Percentiles rank a stretch among this genome's conserved stretches.
These are phyloP conservation scores for Fusarium sp. DNA, from an alignment of 2,329 filamentous ascomycete species.

Conservation along the genomic window DNA sequence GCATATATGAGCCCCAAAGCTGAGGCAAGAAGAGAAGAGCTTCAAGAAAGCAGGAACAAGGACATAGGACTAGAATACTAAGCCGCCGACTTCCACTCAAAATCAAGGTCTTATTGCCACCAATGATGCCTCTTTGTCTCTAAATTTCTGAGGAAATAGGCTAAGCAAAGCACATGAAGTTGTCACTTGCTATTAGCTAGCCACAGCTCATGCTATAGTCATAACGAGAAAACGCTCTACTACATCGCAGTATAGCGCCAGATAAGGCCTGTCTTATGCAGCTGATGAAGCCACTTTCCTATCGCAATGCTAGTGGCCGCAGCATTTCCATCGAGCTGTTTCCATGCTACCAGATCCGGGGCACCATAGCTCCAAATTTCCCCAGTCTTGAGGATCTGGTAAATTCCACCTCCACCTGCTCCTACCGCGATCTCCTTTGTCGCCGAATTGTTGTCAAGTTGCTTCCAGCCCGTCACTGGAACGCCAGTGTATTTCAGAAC, in stretches of 20 bases:
- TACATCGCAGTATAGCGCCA: not conserved
- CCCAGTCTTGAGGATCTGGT: conserved; percentile 9
- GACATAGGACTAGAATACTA: too few species aligned
- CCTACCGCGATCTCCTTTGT: conserved; percentile 3
- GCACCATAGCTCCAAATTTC: not conserved
- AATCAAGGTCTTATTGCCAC: too few species aligned
- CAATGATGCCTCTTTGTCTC: too few species aligned
- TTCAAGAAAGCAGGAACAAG: too few species aligned
- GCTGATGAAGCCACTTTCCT: not conserved
- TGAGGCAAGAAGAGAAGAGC: too few species aligned
- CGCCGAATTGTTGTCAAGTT: conserved; percentile 5
- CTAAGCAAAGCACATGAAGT: too few species aligned
- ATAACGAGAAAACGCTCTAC: too few species aligned
- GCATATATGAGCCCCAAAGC: too few species aligned
- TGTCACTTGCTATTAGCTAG: too few species aligned
- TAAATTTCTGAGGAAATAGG: too few species aligned
- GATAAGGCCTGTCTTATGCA: not conserved
- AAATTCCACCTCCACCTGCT: not conserved
- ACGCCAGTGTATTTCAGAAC: conserved; percentile 9
- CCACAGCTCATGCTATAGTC: too few species aligned
- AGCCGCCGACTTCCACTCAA: too few species aligned
- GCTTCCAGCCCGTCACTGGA: conserved; percentile 5
- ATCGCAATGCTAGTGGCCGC: not conserved
- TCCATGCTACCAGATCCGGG: conserved; percentile 1
- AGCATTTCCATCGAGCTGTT: not conserved